A percentile compares a stretch with the other conserved stretches of the same genome.
These are phyloP conservation scores for Globisporangium rhizosaccharum DNA, from an alignment of 352 stramenopile species.

Conservation along the genomic window DNA sequence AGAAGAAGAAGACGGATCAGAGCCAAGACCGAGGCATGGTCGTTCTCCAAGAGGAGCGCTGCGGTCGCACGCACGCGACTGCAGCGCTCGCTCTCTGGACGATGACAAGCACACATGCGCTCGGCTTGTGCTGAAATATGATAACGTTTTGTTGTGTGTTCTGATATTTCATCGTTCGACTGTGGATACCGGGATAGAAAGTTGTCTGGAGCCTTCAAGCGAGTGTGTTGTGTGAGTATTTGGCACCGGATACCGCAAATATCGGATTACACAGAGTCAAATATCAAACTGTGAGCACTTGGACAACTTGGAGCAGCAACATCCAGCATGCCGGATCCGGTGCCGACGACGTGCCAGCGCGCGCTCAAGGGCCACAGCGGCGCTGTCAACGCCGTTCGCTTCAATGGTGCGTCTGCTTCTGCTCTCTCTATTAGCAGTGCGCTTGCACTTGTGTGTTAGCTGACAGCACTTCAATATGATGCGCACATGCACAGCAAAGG, in stretches of 20 bases:
- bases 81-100: constrained; percentile 24
- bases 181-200: too few relatives aligned
- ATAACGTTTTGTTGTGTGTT: too few relatives aligned
- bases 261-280: too few relatives aligned
- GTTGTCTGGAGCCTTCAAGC: too few relatives aligned
- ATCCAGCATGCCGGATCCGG: constrained; percentile 8
- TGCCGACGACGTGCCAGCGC: constrained; percentile 36
- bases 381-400: constrained; percentile 71
- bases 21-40: constrained; percentile 8
- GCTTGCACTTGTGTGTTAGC: background rate
- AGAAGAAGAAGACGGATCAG: constrained; percentile 10
- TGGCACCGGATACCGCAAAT: too few relatives aligned
- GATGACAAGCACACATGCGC: constrained; percentile 17
- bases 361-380: constrained; percentile 64
- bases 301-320: background rate
- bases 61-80: constrained; percentile 9
- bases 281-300: background rate
- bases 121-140: too few relatives aligned
- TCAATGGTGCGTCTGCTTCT: constrained; percentile 47
- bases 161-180: too few relatives aligned
- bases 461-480: background rate
- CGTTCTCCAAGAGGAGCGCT: constrained; percentile 35
- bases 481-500: constrained; percentile 42
- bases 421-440: background rate
- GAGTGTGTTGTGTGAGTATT: too few relatives aligned